Evolutionary conservation across 129 eudicot species (phyloP).

Genomic region (Flaveria sonorensis): DNA sequence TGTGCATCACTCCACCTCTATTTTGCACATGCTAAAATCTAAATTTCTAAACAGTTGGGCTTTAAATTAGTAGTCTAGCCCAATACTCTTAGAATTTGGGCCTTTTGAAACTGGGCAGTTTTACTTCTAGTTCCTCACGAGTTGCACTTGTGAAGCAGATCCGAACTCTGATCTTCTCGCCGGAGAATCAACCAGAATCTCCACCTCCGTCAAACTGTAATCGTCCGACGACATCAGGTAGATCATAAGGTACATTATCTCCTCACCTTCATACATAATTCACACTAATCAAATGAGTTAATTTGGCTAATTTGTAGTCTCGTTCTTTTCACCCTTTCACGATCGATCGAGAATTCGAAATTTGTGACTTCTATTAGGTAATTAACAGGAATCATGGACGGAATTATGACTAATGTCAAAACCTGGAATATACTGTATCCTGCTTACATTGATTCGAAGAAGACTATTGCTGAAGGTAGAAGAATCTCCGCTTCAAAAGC

Average conservation of each 20-base stretch:
- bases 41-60: not conserved
- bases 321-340: not conserved
- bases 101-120: no score
- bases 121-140: not conserved
- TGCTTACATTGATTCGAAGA: conserved; percentile 87
- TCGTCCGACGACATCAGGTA: conserved; percentile 17
- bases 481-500: conserved; percentile 64
- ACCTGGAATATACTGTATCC: conserved; percentile 84
- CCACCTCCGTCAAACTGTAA: conserved; percentile 10
- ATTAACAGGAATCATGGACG: conserved; percentile 59
- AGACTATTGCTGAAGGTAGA: conserved; percentile 88
- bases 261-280: not conserved
- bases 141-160: conserved; percentile 2
- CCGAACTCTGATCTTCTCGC: conserved; percentile 20
- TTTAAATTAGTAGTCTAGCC: not conserved
- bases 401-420: conserved; percentile 56
- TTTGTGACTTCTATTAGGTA: not conserved
- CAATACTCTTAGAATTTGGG: not conserved
- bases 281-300: not conserved
- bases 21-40: no score
- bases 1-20: no score
- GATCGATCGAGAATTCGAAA: conserved; percentile 10
- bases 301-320: not conserved
- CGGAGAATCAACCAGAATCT: conserved; percentile 23
- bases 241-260: conserved; percentile 10